Base-by-base conservation (phyloP, 2,329 filamentous ascomycete species). In the Aspergillus thermomutatus region DNA sequence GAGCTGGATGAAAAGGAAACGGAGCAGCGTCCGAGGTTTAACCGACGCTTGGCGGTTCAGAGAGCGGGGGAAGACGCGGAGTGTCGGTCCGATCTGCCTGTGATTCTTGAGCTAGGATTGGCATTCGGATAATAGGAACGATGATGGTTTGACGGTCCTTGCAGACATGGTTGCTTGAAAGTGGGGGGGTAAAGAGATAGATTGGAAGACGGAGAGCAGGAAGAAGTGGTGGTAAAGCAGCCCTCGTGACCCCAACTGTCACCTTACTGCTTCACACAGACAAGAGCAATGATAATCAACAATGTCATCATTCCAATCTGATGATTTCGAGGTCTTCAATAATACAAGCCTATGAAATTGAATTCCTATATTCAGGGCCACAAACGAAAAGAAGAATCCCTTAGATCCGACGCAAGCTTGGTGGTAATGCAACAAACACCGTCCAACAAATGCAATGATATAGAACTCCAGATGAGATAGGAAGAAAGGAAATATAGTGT, bases 1-100 rank as follows among this genome's bases (percentile, higher is more conserved):
- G 34, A 28, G 48, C 25, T 11, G 47, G 52, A 60, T 63, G 56
- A 63, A 68, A 62, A 34, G 55, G 64, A 48, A 55, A 68, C 66
- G 64, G 61, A 64, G 61, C 49, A 34, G 28, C 31, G 11, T 10
- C 69, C 69, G 69, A 70, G 53, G 67, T 65, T 69, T 68, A 68
- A 49, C 66, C 67, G 66, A 17, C n/a, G 49, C 37, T 57, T 54
- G 60, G 47, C 28, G 34, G 49, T 25, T 17, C 25, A 9, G 37
- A 31, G 23, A 37, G 54, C 19, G 34, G 57, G 56, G 54, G 53
- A 41, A 26, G 9, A 23, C 3, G 17, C 58, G 63, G 65, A 62
- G 53, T 56, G 27, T 61, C 62, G 63, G 64, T 19, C 65, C 65
- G 65, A 4, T 2, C 11, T 48, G 40, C 46, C 54, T 57, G 19